Evolutionary conservation across 345 rosid species (phyloP).

Genomic region (Ceriops tagal): DNA sequence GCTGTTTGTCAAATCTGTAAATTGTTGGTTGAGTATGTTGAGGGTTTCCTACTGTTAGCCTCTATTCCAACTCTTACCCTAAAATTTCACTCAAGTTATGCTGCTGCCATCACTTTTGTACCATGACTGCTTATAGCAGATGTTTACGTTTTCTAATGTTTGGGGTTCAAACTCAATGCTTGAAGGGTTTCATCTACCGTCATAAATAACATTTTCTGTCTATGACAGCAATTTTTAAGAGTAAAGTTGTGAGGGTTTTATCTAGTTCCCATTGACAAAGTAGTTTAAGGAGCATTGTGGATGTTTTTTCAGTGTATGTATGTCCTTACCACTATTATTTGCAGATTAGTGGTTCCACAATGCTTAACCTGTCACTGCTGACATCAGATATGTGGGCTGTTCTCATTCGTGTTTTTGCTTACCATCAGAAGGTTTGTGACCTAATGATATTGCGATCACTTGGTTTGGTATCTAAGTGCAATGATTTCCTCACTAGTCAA

Average conservation of each 20-base stretch:
- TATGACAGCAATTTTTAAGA: no score
- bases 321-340: slow-evolving; percentile 1
- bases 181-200: not conserved
- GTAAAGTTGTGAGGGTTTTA: not conserved
- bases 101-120: not conserved
- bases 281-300: not conserved
- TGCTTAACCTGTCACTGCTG: slow-evolving; percentile 85
- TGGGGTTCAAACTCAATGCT: not conserved
- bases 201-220: not conserved
- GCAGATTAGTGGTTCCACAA: slow-evolving; percentile 77
- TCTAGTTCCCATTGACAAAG: not conserved
- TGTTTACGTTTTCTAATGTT: not conserved
- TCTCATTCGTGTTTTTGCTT: slow-evolving; percentile 73
- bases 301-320: not conserved
- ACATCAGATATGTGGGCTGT: slow-evolving; percentile 98
- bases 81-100: not conserved
- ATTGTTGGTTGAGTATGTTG: not conserved
- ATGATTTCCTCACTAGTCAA: not conserved
- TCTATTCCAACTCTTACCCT: not conserved
- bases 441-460: not conserved
- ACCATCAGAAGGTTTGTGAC: slow-evolving; percentile 71
- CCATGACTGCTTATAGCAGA: not conserved
- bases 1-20: not conserved
- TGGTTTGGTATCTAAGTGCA: not conserved
- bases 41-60: not conserved